Conservation (phyloP, 192 early-diverging fungal species). For the Rhizophagus clarus region DNA sequence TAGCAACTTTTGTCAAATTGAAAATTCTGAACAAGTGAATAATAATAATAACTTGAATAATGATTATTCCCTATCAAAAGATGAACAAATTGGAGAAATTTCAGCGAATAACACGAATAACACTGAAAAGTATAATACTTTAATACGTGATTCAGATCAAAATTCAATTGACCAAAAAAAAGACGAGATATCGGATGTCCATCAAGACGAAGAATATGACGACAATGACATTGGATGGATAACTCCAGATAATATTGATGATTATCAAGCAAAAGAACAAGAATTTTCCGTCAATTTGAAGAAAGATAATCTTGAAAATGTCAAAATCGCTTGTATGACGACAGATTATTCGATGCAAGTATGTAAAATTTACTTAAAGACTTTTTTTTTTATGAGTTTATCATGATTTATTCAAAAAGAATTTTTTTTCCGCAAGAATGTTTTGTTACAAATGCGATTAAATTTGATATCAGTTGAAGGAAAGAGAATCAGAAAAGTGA, state of each 20-base stretch:
- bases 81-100: neutral
- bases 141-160: neutral
- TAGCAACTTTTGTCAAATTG: no score
- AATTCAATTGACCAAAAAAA: neutral
- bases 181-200: neutral
- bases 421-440: slow-evolving; percentile 63
- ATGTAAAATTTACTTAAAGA: neutral
- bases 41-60: neutral
- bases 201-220: slow-evolving; percentile 2
- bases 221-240: slow-evolving; percentile 30
- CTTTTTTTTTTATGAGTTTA: neutral
- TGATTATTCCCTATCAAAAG: neutral
- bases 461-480: slow-evolving; percentile 85
- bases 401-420: neutral
- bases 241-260: slow-evolving; percentile 28
- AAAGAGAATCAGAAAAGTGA: slow-evolving; percentile 69
- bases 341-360: slow-evolving; percentile 28
- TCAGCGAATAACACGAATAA: neutral
- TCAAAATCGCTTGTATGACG: slow-evolving; percentile 31
- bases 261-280: slow-evolving; percentile 19
- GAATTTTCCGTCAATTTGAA: neutral
- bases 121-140: neutral
- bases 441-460: slow-evolving; percentile 91
- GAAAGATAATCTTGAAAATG: slow-evolving; percentile 11
- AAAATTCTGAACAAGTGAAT: no score